Evolutionary conservation across 345 rosid genomes (phyloP), one percentile per base, ranked within the genome.

Genomic region (Odontarrhena argentea): DNA sequence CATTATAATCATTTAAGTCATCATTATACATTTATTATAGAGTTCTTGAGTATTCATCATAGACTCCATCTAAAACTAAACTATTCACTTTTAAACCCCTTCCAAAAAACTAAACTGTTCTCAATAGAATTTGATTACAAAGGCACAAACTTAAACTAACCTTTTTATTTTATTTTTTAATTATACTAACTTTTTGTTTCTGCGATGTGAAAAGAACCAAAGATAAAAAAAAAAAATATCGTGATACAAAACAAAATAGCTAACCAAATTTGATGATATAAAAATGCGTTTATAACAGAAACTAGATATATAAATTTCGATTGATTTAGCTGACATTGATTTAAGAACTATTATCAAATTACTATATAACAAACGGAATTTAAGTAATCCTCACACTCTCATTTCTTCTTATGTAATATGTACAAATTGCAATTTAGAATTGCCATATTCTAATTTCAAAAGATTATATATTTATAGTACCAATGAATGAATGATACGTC

Each of bases 1-100:
- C 55, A 59, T 65, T 73, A 9, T 12, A 50, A 65, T 73, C 61
- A 58, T 55, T 42, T 14, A 24, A 50, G 49, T 12, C 42, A 65
- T 65, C 67, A 65, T 50, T 35, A 50, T 34, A 42, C 60, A 50
- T 50, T 24, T 14, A 73, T 51, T 42, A 22, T 57, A 58, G 59
- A 64, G 49, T 57, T 40, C 37, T 40, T 40, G 64, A 63, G 22
- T 63, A 48, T 55, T 47, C 44, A 63, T 71, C 46, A 37, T 48
- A 44, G 7, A 71, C 55, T 58, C 66, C 67, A 71, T 30, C 45
- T 32, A 10, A 1, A 44, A 24, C n/a, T 52, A 50, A 59, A 22
- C 15, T 9, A 41, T 50, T 57, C 6, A 3, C 36, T 32, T 18
- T 18, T 18, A 18, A 18, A 18, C 22, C 22, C 22, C 0, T n/a